These are phyloP conservation scores for Aphanomyces invadans DNA, from an alignment of 352 stramenopile genomes.

Conservation along the genomic window DNA sequence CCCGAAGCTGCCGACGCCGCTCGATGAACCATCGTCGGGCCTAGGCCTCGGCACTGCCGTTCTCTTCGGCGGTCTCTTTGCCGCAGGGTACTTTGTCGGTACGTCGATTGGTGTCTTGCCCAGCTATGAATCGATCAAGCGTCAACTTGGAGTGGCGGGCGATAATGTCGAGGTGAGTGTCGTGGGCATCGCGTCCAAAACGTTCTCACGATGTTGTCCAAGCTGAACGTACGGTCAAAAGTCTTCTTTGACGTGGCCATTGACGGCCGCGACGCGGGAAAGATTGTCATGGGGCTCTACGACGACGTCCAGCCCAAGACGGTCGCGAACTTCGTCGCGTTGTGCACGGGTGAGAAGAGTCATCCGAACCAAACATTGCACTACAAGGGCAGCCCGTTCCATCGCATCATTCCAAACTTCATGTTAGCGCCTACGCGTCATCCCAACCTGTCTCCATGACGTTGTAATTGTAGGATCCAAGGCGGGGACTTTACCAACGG, in stretches of 20 bases:
- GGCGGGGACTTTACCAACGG: slow-evolving; percentile 91
- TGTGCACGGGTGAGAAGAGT: slow-evolving; percentile 67
- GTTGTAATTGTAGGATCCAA: slow-evolving; percentile 86
- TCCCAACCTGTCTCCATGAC: too few relatives aligned
- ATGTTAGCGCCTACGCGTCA: too few relatives aligned
- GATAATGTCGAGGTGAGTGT: slow-evolving; percentile 2
- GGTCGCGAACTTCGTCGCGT: slow-evolving; percentile 65
- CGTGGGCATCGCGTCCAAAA: too few relatives aligned
- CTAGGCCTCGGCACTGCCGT: slow-evolving; percentile 1
- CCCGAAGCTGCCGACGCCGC: slow-evolving; percentile 20
- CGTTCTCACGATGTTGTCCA: too few relatives aligned
- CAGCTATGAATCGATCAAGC: slow-evolving; percentile 46
- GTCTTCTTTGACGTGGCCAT: slow-evolving; percentile 97
- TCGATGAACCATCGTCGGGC: slow-evolving; percentile 2
- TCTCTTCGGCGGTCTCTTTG: slow-evolving; percentile 35
- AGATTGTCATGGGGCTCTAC: slow-evolving; percentile 76
- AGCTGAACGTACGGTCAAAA: slow-evolving; percentile 72
- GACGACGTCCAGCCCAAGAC: slow-evolving; percentile 71
- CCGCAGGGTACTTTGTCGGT: slow-evolving; percentile 48
- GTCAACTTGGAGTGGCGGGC: slow-evolving; percentile 32
- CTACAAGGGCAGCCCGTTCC: slow-evolving; percentile 92
- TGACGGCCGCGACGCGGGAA: slow-evolving; percentile 83
- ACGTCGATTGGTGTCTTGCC: slow-evolving; percentile 63
- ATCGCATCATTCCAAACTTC: slow-evolving; percentile 95
- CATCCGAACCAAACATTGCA: slow-evolving; percentile 63